phyloP scores from a whole-genome alignment of 2,329 filamentous ascomycete genomes.

The Botryotinia convoluta region DNA sequence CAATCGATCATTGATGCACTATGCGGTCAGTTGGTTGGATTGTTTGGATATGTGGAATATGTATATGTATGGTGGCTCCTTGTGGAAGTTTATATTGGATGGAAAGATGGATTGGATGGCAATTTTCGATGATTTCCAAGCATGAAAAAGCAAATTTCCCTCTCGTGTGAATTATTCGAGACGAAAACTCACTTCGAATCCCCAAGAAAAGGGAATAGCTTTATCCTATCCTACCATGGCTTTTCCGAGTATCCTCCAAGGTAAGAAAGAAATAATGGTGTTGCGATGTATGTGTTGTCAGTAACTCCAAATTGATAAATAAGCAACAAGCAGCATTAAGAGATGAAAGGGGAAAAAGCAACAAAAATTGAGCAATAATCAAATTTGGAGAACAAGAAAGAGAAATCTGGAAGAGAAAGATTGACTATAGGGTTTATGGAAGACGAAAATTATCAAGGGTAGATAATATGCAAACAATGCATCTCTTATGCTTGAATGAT shows the following conservation, averaged over 20 bases:
- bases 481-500: constrained; percentile 6
- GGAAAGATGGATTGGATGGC: background rate
- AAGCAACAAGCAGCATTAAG: background rate
- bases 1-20: constrained; percentile 4
- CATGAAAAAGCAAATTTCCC: background rate
- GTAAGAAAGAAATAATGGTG: constrained; percentile 3
- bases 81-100: constrained; percentile 3
- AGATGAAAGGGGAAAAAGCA: background rate
- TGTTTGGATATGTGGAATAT: background rate
- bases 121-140: constrained; percentile 9
- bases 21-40: constrained; percentile 3
- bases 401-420: background rate
- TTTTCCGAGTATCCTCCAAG: background rate
- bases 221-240: constrained; percentile 8
- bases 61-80: background rate
- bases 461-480: constrained; percentile 12
- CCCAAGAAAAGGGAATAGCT: background rate
- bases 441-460: constrained; percentile 2
- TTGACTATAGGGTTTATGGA: constrained; percentile 6
- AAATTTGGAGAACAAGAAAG: constrained; percentile 2
- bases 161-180: background rate
- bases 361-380: background rate
- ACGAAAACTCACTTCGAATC: background rate
- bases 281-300: constrained; percentile 16
- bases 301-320: background rate